phyloP scores from a whole-genome alignment of 139 green algal species.

The Chlamydomonas sp. region DNA sequence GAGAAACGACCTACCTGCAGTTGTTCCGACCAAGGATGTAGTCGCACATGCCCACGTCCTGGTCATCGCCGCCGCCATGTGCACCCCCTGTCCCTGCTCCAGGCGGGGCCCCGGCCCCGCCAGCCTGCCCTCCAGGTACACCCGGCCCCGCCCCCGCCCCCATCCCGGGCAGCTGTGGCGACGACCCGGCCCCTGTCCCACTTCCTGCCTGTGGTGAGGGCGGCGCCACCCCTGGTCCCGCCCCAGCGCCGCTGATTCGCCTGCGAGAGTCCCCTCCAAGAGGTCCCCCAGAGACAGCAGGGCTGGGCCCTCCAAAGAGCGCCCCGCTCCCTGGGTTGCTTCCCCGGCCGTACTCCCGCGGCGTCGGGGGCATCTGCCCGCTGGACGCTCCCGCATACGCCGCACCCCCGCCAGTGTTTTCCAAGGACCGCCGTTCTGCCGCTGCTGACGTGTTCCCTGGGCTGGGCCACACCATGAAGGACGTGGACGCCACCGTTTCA shows the following conservation, averaged over 20 bases:
- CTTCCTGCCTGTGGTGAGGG: neutral
- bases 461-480: constrained; percentile 33
- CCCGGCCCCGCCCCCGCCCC: neutral
- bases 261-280: no score
- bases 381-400: neutral
- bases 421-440: neutral
- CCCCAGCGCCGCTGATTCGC: neutral
- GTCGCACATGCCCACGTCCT: constrained; percentile 2
- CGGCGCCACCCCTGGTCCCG: neutral
- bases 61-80: neutral
- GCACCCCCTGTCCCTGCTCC: neutral
- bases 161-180: neutral
- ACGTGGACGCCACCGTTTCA: constrained; percentile 39
- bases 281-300: no score
- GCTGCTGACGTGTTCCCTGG: neutral
- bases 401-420: neutral
- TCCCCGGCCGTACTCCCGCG: no score
- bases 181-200: neutral
- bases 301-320: no score
- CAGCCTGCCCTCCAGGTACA: no score
- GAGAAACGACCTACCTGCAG: neutral
- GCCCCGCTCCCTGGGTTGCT: no score
- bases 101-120: neutral
- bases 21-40: constrained; percentile 4
- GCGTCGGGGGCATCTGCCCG: no score